Evolutionary conservation across 345 rosid genomes (phyloP).

Genomic region (Alliaria petiolata): DNA sequence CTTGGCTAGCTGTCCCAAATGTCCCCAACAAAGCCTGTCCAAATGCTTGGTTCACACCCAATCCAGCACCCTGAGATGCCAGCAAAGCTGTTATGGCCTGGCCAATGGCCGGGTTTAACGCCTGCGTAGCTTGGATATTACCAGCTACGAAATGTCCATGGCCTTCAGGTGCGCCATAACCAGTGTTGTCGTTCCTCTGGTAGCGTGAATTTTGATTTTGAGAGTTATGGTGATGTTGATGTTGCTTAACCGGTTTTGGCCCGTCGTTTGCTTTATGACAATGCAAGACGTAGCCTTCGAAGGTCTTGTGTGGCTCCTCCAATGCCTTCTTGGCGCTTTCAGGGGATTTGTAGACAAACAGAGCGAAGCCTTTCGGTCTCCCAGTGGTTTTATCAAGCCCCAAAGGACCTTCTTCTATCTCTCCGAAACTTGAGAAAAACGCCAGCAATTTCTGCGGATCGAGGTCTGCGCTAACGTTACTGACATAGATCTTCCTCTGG

Average conservation of each 20-base stretch:
- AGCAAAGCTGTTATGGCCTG: conserved; percentile 86
- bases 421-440: conserved; percentile 63
- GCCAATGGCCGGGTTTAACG: conserved; percentile 74
- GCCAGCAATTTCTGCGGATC: conserved; percentile 48
- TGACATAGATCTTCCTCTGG: conserved; percentile 76
- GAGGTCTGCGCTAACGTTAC: conserved; percentile 54
- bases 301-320: conserved; percentile 70
- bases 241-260: conserved; percentile 54
- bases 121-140: conserved; percentile 43
- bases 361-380: conserved; percentile 62
- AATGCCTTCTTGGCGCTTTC: conserved; percentile 66
- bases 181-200: conserved; percentile 39
- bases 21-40: conserved; percentile 51
- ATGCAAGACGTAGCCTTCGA: conserved; percentile 58
- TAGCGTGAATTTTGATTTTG: conserved; percentile 33
- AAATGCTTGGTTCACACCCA: conserved; percentile 55
- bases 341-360: conserved; percentile 58
- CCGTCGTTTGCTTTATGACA: conserved; percentile 81
- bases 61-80: conserved; percentile 75
- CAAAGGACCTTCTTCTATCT: conserved; percentile 72
- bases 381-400: conserved; percentile 78
- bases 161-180: conserved; percentile 29
- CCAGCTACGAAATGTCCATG: conserved; percentile 65
- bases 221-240: conserved; percentile 40
- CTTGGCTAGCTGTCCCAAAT: conserved; percentile 49